Evolutionary conservation across 108 stramenopile genomes (phyloP).

Genomic region (Cyclotella cryptica): DNA sequence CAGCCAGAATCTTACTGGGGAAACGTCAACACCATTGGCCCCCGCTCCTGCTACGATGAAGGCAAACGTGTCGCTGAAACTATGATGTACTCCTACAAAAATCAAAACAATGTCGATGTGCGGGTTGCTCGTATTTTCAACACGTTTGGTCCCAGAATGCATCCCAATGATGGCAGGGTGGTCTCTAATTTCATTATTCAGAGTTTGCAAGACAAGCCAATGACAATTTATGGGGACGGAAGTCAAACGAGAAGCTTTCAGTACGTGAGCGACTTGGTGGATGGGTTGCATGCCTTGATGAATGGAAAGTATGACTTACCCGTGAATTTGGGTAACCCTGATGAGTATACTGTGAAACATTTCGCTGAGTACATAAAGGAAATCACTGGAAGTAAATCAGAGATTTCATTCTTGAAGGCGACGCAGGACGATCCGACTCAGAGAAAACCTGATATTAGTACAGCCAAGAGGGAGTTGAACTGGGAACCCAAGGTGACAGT

Average conservation of each 20-base stretch:
- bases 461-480: conserved; percentile 88
- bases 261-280: conserved; percentile 97
- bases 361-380: conserved; percentile 90
- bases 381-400: conserved; percentile 67
- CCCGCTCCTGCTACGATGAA: conserved; percentile 99
- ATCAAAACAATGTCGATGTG: conserved; percentile 92
- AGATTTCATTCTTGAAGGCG: conserved; percentile 80
- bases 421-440: conserved; percentile 94
- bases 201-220: conserved; percentile 91
- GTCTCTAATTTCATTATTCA: conserved; percentile 99
- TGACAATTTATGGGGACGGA: conserved; percentile 98
- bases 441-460: conserved; percentile 94
- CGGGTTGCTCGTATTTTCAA: conserved; percentile 99
- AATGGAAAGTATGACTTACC: conserved; percentile 91
- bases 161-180: conserved; percentile 99
- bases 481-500: conserved; percentile 94
- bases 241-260: conserved; percentile 98
- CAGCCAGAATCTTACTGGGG: conserved; percentile 98
- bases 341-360: conserved; percentile 94
- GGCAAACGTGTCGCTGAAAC: conserved; percentile 99
- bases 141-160: conserved; percentile 99
- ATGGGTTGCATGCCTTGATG: conserved; percentile 98
- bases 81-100: conserved; percentile 98
- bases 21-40: conserved; percentile 98
- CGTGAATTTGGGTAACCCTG: conserved; percentile 98